phyloP scores from a whole-genome alignment of 1,284 basidiomycete genomes.

The Trichosporon sp. region DNA sequence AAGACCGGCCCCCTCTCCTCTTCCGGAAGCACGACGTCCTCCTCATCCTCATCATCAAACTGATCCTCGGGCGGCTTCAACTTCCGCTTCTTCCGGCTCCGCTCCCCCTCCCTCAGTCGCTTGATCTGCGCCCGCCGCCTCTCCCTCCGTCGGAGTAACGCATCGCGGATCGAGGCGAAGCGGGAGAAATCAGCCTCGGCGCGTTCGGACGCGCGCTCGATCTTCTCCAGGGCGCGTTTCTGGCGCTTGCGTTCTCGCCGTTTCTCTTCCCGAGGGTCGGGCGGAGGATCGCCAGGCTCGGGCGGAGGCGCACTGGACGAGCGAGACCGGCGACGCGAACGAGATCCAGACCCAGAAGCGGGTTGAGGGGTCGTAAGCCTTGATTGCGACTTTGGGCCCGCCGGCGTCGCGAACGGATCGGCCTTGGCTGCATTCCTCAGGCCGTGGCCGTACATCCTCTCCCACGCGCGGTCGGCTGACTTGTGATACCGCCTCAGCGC shows the following conservation, averaged over 20 bases:
- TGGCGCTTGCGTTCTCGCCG: neutral
- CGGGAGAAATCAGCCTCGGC: neutral
- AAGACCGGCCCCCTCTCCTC: conserved; percentile 5
- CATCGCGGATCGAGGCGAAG: neutral
- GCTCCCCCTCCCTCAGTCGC: neutral
- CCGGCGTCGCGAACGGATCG: neutral
- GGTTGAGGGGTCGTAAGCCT: no score
- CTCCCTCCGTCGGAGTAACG: neutral
- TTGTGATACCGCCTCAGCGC: conserved; percentile 3
- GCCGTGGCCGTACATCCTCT: neutral
- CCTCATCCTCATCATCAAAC: neutral
- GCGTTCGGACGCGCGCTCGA: neutral
- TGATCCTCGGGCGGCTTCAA: conserved; percentile 6
- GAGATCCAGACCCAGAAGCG: neutral
- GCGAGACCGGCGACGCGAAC: neutral
- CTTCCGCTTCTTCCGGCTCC: neutral
- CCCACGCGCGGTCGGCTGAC: neutral
- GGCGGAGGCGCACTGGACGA: no score
- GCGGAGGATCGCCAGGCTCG: no score
- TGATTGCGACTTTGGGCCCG: neutral
- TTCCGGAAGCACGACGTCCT: neutral
- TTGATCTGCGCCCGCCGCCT: neutral
- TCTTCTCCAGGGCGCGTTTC: neutral
- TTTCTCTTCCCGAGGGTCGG: neutral
- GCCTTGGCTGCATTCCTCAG: neutral